Conservation (phyloP, 805 yeast species). For the Scheffersomyces spartinae region DNA sequence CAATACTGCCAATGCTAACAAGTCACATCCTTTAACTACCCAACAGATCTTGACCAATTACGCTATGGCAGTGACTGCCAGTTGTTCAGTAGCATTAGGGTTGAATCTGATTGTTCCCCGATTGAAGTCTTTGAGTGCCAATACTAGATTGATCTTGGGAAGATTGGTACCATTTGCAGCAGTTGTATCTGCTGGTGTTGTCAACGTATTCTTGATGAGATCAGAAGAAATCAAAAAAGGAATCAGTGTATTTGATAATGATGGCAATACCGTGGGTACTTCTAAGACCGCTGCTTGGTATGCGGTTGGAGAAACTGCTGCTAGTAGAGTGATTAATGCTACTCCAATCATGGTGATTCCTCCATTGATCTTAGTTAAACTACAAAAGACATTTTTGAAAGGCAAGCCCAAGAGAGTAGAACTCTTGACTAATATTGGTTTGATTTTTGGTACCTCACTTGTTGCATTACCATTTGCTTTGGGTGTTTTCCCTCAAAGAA, state of each 20-base stretch:
- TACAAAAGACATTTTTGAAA: slow-evolving; percentile 61
- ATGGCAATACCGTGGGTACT: slow-evolving; percentile 49
- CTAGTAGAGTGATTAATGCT: slow-evolving; percentile 89
- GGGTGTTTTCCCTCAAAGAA: slow-evolving; percentile 90
- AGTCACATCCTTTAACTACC: slow-evolving; percentile 81
- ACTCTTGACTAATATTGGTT: slow-evolving; percentile 68
- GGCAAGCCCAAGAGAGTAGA: slow-evolving; percentile 57
- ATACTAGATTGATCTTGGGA: slow-evolving; percentile 59
- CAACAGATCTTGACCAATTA: slow-evolving; percentile 70
- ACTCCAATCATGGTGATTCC: slow-evolving; percentile 97
- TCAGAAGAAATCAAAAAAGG: slow-evolving; percentile 87
- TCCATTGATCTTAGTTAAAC: slow-evolving; percentile 67
- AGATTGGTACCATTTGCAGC: slow-evolving; percentile 98
- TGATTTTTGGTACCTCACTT: slow-evolving; percentile 77
- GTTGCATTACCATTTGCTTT: slow-evolving; percentile 88
- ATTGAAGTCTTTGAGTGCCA: slow-evolving; percentile 56
- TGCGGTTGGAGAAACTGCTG: slow-evolving; percentile 97
- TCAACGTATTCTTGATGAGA: slow-evolving; percentile 94
- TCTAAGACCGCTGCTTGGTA: slow-evolving; percentile 80
- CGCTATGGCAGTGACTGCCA: slow-evolving; percentile 81
- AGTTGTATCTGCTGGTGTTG: slow-evolving; percentile 93
- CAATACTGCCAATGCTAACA: slow-evolving; percentile 92
- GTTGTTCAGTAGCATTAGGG: slow-evolving; percentile 93
- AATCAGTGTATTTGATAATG: slow-evolving; percentile 55
- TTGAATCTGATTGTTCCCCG: slow-evolving; percentile 85